phyloP scores from a whole-genome alignment of 108 stramenopile genomes.

The Cyclotella kingstonii region DNA sequence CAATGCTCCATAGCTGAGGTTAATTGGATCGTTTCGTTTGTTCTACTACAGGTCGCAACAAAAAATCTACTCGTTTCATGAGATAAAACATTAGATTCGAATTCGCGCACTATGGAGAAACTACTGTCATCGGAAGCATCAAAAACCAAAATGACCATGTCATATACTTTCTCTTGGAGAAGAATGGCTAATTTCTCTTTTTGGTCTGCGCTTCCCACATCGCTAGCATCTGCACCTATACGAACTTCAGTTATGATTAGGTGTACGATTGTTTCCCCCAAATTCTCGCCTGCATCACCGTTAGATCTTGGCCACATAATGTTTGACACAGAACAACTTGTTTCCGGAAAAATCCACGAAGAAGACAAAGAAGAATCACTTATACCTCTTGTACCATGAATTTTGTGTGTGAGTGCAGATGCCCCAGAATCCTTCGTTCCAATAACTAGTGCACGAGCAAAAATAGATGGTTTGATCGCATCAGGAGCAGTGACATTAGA shows the following conservation, averaged over 20 bases:
- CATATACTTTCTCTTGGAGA: slow-evolving; percentile 45
- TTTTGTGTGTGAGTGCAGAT: slow-evolving; percentile 40
- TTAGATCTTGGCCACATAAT: slow-evolving; percentile 23
- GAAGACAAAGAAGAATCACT: slow-evolving; percentile 8
- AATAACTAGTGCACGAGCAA: slow-evolving; percentile 63
- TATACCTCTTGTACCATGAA: slow-evolving; percentile 7
- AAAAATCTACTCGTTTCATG: slow-evolving; percentile 68
- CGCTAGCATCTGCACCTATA: slow-evolving; percentile 36
- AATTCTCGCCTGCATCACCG: slow-evolving; percentile 1
- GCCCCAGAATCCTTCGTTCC: slow-evolving; percentile 58
- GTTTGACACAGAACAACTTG: slow-evolving; percentile 48
- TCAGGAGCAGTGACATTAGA: not conserved
- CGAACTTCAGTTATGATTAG: slow-evolving; percentile 73
- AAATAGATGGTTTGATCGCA: slow-evolving; percentile 40
- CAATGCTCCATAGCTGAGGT: slow-evolving; percentile 52
- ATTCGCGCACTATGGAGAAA: slow-evolving; percentile 54
- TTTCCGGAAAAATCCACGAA: slow-evolving; percentile 8
- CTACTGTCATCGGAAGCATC: slow-evolving; percentile 55
- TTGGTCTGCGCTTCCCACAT: slow-evolving; percentile 13
- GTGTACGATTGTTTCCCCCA: slow-evolving; percentile 57
- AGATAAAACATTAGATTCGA: slow-evolving; percentile 52
- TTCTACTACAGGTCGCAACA: slow-evolving; percentile 45
- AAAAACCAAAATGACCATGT: slow-evolving; percentile 66
- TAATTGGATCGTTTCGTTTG: slow-evolving; percentile 1
- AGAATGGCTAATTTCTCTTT: slow-evolving; percentile 36